Conservation (phyloP, 257 asterid genomes). For the Apocynum venetum region DNA sequence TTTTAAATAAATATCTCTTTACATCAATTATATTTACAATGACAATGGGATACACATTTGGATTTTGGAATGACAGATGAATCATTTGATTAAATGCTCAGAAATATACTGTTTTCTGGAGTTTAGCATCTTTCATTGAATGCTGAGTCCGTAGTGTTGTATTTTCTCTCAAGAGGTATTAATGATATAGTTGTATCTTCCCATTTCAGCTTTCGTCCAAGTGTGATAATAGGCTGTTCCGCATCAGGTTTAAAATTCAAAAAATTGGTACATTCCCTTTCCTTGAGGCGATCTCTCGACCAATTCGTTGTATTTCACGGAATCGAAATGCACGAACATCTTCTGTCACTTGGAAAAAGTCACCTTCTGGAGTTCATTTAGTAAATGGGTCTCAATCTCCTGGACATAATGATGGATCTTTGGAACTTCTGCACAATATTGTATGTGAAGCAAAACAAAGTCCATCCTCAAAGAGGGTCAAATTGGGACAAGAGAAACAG, state of each 20-base stretch:
- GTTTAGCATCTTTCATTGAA: not conserved
- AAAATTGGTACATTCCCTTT: constrained; percentile 54
- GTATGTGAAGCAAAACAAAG: constrained; percentile 82
- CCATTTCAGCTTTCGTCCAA: constrained; percentile 77
- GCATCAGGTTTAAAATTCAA: constrained; percentile 58
- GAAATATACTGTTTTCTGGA: not conserved
- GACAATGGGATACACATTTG: not conserved
- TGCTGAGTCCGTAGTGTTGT: not conserved
- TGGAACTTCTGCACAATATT: constrained; percentile 49
- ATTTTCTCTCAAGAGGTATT: constrained; percentile 2
- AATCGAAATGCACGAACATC: constrained; percentile 45
- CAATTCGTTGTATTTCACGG: constrained; percentile 82
- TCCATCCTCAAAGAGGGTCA: constrained; percentile 78
- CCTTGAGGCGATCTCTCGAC: constrained; percentile 47
- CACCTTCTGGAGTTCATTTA: constrained; percentile 37
- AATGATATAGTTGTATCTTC: constrained; percentile 14
- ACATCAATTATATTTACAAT: not conserved
- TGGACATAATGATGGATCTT: constrained; percentile 48
- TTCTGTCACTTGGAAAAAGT: constrained; percentile 43
- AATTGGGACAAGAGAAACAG: constrained; percentile 63
- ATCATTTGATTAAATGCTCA: constrained; percentile 3
- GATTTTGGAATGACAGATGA: not conserved
- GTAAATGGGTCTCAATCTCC: constrained; percentile 48
- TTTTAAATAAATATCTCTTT: not conserved
- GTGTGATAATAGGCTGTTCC: constrained; percentile 76